These are phyloP conservation scores for Hypoxylon sp. DNA, from an alignment of 2,329 filamentous ascomycete species.

Conservation along the genomic window DNA sequence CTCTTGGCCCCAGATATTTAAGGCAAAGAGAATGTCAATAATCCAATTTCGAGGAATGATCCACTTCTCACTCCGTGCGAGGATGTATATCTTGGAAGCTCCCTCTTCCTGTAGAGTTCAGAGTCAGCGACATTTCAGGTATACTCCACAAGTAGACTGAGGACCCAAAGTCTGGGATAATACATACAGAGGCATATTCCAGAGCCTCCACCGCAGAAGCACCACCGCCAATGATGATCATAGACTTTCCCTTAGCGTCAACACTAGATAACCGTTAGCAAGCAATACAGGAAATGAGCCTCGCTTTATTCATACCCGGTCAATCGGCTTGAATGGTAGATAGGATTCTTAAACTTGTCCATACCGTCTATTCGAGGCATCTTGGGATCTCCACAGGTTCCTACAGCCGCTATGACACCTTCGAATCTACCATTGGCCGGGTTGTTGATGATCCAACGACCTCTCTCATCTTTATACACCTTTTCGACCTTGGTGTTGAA, in stretches of 20 bases:
- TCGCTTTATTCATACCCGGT: constrained; percentile 65
- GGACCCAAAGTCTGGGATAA: not conserved
- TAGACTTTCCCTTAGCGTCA: constrained; percentile 79
- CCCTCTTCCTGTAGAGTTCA: constrained; percentile 61
- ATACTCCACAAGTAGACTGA: not conserved
- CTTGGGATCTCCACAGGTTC: constrained; percentile 85
- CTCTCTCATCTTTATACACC: constrained; percentile 77
- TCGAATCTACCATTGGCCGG: constrained; percentile 80
- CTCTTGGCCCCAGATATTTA: constrained; percentile 86
- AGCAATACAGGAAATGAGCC: not conserved
- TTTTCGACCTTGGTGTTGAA: constrained; percentile 80
- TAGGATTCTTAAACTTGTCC: constrained; percentile 78
- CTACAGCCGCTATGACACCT: constrained; percentile 82
- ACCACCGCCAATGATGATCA: constrained; percentile 83
- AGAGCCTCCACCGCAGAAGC: constrained; percentile 87
- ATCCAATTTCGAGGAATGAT: constrained; percentile 86
- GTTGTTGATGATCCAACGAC: constrained; percentile 84
- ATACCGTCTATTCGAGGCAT: constrained; percentile 79
- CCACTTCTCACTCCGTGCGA: constrained; percentile 87
- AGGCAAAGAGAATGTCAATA: constrained; percentile 78
- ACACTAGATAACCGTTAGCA: constrained; percentile 63
- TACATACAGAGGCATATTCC: constrained; percentile 75
- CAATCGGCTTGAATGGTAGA: constrained; percentile 82
- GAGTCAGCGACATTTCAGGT: constrained; percentile 8
- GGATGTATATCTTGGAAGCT: constrained; percentile 78